Evolutionary conservation across 768 basidiomycete genomes (phyloP).

Genomic region (Lactarius evosmus): DNA sequence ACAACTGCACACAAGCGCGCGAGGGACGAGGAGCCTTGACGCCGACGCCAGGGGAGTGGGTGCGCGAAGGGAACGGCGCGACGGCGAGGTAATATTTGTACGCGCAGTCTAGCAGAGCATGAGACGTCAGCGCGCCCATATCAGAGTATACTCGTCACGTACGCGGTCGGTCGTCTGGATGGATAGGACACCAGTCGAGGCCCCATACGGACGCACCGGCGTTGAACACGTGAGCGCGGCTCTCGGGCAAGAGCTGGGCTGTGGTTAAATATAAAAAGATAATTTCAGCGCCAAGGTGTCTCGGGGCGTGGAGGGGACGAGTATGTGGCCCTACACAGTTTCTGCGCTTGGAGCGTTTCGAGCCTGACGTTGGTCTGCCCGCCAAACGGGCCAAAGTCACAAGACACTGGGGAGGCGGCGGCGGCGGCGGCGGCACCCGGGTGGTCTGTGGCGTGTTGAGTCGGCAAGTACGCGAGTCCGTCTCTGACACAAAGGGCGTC

Average conservation of each 20-base stretch:
- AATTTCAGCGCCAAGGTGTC: background rate
- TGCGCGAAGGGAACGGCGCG: conserved; percentile 63
- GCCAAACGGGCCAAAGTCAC: conserved; percentile 63
- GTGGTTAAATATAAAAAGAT: background rate
- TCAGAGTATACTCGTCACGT: conserved; percentile 25
- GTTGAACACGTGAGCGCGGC: conserved; percentile 69
- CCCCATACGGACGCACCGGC: conserved; percentile 91
- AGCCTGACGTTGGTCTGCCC: conserved; percentile 49
- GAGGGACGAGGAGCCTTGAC: conserved; percentile 52
- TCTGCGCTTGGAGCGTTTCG: conserved; percentile 52
- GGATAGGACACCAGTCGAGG: conserved; percentile 89
- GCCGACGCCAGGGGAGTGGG: conserved; percentile 66
- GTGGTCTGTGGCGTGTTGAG: conserved; percentile 45
- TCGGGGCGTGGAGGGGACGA: background rate
- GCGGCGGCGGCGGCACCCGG: conserved; percentile 48
- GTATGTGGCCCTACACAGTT: conserved; percentile 50
- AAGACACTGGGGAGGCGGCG: conserved; percentile 55
- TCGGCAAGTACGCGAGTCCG: conserved; percentile 58
- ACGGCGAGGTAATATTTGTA: conserved; percentile 83
- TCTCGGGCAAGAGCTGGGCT: conserved; percentile 62
- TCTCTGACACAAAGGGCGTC: conserved; percentile 40
- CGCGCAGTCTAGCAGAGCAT: conserved; percentile 41
- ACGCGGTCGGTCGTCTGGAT: conserved; percentile 56
- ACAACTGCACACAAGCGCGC: conserved; percentile 80
- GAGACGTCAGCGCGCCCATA: background rate